phyloP scores from a whole-genome alignment of 805 yeast genomes.

The Blastobotrys muscicola region DNA sequence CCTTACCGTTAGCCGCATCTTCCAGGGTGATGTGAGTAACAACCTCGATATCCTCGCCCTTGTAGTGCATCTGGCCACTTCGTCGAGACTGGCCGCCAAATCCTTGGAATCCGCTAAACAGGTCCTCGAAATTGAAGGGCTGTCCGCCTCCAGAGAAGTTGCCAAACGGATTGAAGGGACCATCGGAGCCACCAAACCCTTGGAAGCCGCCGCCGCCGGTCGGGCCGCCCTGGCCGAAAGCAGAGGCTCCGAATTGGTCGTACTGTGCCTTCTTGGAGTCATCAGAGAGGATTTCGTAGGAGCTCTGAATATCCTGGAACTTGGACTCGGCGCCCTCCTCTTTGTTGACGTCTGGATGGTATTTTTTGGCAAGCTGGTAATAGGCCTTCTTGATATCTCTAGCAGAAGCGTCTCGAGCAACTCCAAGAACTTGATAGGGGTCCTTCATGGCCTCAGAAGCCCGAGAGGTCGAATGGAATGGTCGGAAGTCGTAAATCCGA shows the following conservation, averaged over 20 bases:
- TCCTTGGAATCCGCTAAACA: slow-evolving; percentile 45
- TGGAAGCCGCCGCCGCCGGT: slow-evolving; percentile 43
- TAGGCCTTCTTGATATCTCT: slow-evolving; percentile 93
- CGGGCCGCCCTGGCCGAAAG: slow-evolving; percentile 53
- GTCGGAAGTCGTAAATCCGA: background rate
- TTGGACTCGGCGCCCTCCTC: slow-evolving; percentile 78
- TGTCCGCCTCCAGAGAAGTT: slow-evolving; percentile 28
- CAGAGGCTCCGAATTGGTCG: slow-evolving; percentile 86
- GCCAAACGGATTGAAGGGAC: slow-evolving; percentile 32
- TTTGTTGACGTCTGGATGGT: slow-evolving; percentile 94
- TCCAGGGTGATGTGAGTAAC: slow-evolving; percentile 66
- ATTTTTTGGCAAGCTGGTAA: slow-evolving; percentile 85
- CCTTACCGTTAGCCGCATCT: slow-evolving; percentile 77
- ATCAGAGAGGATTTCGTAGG: slow-evolving; percentile 85
- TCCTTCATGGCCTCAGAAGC: slow-evolving; percentile 34
- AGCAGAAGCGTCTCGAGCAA: slow-evolving; percentile 55
- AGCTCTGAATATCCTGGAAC: slow-evolving; percentile 89
- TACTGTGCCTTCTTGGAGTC: slow-evolving; percentile 78
- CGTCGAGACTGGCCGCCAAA: slow-evolving; percentile 30
- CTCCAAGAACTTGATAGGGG: slow-evolving; percentile 81
- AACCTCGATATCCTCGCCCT: slow-evolving; percentile 84
- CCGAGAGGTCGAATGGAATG: slow-evolving; percentile 6
- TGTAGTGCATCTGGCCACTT: slow-evolving; percentile 58
- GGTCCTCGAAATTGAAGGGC: slow-evolving; percentile 49
- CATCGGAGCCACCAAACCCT: slow-evolving; percentile 43